Base-by-base conservation (phyloP, 257 asterid species). In the Ocimum tenuiflorum region DNA sequence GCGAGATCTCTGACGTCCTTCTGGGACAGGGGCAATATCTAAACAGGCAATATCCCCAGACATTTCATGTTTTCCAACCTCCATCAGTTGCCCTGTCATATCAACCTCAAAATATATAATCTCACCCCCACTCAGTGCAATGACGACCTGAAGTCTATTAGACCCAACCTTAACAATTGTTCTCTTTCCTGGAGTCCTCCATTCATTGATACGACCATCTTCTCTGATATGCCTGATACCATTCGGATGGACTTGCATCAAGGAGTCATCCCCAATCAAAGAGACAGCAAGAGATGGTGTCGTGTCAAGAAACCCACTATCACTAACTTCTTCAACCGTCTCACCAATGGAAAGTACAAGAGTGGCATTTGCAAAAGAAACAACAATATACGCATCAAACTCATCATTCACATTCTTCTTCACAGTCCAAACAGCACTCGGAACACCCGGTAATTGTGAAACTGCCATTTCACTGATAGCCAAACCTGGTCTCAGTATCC, bases 391-490 rank as follows among this genome's bases (percentile, higher is more conserved):
- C 17, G 99, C 97, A 75, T 94, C 99, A 78, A 94, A 94, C 62
- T 91, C 99, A 76, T 94, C 99, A 68, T 65, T 86, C 63, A 83
- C 95, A 55, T 88, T 94, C 77, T 91, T 94, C 74, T 90, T 94
- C 4, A 94, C 97, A 3, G 99, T 94, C 99, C 99, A 94, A 60
- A 94, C 97, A 3, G 99, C 99, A 88, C 90, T 94, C 15, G 99
- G 97, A 65, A 90, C 95, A 45, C 97, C 99, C 14, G 99, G 99
- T 66, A 94, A 84, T 79, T 84, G 95, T 8, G 99, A 94, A 48
- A 94, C 97, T 3, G 99, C 99, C 97, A 94, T 94, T 85, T 94
- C 99, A 77, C 95, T 94, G 58, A 94, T 88, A 76, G 99, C 99
- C 85, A 94, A 81, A 48, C 99, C 99, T 0, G 99, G 95, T 79